These are phyloP conservation scores for Phalaenopsis hybrid DNA, from an alignment of 116 monocot genomes.

Conservation along the genomic window DNA sequence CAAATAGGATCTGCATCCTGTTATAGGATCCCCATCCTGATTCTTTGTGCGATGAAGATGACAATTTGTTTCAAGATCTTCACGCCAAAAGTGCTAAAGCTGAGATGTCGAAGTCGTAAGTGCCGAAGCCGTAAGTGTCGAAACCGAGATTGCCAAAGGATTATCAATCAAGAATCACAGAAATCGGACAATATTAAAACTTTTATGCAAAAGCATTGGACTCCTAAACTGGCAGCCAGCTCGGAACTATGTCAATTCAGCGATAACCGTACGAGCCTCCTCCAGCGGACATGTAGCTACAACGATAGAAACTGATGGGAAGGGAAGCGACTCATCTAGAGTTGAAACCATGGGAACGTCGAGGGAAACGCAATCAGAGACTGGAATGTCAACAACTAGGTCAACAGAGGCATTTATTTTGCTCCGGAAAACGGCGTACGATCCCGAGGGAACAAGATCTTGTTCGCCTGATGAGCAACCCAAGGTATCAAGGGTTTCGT, in stretches of 20 bases:
- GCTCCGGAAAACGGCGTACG: conserved; percentile 60
- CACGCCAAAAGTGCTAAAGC: too few species aligned
- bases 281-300: neutral
- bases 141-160: too few species aligned
- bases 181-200: too few species aligned
- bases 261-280: conserved; percentile 4
- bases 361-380: conserved; percentile 75
- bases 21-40: too few species aligned
- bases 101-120: too few species aligned
- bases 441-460: conserved; percentile 7
- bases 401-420: conserved; percentile 35
- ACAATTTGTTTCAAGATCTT: too few species aligned
- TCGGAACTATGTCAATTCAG: conserved; percentile 63
- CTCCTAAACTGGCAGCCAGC: conserved; percentile 66
- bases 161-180: too few species aligned
- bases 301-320: neutral
- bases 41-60: too few species aligned
- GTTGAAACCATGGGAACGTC: conserved; percentile 22
- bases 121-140: too few species aligned
- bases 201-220: conserved; percentile 91
- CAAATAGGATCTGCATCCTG: too few species aligned
- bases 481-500: conserved; percentile 59
- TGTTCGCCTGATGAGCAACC: conserved; percentile 13
- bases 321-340: conserved; percentile 3
- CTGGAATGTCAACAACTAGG: conserved; percentile 26